Percentiles rank a stretch among this genome's conserved stretches.
Conservation (phyloP, 352 stramenopile species). For the Pythium rhizo-oryzae region DNA sequence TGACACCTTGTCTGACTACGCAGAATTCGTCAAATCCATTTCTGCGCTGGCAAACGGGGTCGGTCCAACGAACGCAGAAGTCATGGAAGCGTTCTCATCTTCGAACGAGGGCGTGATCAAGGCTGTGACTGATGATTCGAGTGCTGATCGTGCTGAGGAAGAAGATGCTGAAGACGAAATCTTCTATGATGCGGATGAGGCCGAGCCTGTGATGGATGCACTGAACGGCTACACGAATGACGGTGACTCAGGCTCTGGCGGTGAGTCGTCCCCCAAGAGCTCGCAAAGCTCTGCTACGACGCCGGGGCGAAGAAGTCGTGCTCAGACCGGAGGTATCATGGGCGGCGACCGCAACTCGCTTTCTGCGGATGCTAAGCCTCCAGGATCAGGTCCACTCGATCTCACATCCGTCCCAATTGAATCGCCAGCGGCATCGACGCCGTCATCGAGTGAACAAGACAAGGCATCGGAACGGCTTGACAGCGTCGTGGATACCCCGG, state of each 20-base stretch:
- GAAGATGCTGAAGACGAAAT: constrained; percentile 34
- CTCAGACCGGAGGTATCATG: constrained; percentile 31
- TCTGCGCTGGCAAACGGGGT: constrained; percentile 4
- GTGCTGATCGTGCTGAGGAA: constrained; percentile 11
- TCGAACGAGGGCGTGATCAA: constrained; percentile 30
- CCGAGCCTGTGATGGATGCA: constrained; percentile 27
- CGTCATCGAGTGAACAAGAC: constrained; percentile 10
- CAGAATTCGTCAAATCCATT: constrained; percentile 41
- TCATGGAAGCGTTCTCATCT: constrained; percentile 27
- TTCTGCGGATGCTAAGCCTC: constrained; percentile 7
- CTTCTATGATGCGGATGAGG: constrained; percentile 35
- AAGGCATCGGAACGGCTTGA: constrained; percentile 13
- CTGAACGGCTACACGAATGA: constrained; percentile 27
- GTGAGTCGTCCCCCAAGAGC: constrained; percentile 18
- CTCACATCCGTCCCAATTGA: constrained; percentile 12
- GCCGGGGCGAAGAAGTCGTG: constrained; percentile 11
- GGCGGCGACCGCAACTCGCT: constrained; percentile 9
- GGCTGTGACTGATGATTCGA: constrained; percentile 6
- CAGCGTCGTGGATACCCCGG: constrained; percentile 20
- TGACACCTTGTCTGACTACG: constrained; percentile 56
- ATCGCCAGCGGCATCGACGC: constrained; percentile 13
- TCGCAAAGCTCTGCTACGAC: constrained; percentile 2
- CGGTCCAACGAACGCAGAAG: background rate
- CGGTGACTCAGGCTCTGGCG: constrained; percentile 29
- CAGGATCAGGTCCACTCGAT: background rate